Evolutionary conservation across 148 eudicot species (phyloP).

Genomic region (Cornus kousa): DNA sequence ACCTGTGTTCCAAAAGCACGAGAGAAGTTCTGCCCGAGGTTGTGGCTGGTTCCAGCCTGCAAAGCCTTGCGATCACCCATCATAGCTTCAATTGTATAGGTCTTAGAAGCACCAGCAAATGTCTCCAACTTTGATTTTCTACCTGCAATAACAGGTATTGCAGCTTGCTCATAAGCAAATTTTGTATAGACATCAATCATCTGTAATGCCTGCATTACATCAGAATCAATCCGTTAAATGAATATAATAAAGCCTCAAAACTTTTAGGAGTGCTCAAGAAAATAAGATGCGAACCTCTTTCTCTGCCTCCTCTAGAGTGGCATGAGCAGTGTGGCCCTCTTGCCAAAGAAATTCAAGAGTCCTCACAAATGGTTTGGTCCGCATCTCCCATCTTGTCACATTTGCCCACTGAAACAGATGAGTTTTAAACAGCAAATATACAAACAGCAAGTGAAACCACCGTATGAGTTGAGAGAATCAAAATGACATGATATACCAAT

Average conservation of each 20-base stretch:
- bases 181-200: constrained; percentile 89
- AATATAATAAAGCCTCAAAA: constrained; percentile 2
- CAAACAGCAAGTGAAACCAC: constrained; percentile 7
- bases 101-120: constrained; percentile 93
- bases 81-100: constrained; percentile 99
- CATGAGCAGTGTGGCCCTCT: constrained; percentile 99
- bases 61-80: constrained; percentile 99
- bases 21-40: constrained; percentile 97
- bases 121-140: constrained; percentile 94
- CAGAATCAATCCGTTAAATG: constrained; percentile 25
- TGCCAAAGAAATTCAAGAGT: constrained; percentile 99
- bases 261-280: background rate
- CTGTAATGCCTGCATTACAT: constrained; percentile 80
- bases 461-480: background rate
- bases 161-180: constrained; percentile 94
- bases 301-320: constrained; percentile 93
- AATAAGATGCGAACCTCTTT: constrained; percentile 59
- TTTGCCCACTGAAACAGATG: constrained; percentile 79
- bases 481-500: background rate
- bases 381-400: constrained; percentile 99
- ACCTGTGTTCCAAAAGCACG: constrained; percentile 98
- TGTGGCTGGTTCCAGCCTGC: constrained; percentile 99
- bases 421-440: background rate
- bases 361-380: constrained; percentile 96
- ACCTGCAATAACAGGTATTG: constrained; percentile 97